Percentiles rank a stretch among this genome's conserved stretches.
Evolutionary conservation across 331 rosid species (phyloP).

Genomic region (Arachis monticola): DNA sequence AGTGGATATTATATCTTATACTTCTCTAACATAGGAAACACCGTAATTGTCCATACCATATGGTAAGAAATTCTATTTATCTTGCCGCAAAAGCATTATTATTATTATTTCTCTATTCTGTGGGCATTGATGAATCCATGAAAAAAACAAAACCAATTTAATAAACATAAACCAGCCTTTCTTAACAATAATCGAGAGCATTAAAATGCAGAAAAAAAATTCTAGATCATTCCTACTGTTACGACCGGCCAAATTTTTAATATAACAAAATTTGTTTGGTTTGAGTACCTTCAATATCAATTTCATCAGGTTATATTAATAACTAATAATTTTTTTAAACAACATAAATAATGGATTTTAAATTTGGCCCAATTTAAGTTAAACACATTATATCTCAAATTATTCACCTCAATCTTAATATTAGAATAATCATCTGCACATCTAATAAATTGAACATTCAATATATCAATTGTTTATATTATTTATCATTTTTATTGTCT

Average conservation of each 20-base stretch:
- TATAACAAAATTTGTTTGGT: neutral
- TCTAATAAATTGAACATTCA: no score
- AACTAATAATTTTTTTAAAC: no score
- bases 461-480: no score
- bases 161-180: constrained; percentile 1
- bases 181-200: neutral
- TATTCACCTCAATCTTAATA: no score
- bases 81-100: constrained; percentile 7
- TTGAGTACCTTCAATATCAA: neutral
- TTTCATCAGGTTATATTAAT: neutral
- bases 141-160: neutral
- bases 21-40: constrained; percentile 43
- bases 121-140: constrained; percentile 47
- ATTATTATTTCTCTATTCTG: no score
- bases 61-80: constrained; percentile 37
- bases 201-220: constrained; percentile 10
- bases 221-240: constrained; percentile 36
- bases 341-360: no score
- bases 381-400: no score
- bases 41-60: constrained; percentile 44
- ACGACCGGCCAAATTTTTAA: constrained; percentile 15
- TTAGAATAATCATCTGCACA: no score
- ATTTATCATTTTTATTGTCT: no score
- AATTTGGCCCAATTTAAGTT: no score
- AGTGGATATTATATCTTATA: constrained; percentile 30